Percentiles rank a stretch among this genome's conserved stretches.
phyloP scores from a whole-genome alignment of 306 rosid species.

The Inga oerstediana region DNA sequence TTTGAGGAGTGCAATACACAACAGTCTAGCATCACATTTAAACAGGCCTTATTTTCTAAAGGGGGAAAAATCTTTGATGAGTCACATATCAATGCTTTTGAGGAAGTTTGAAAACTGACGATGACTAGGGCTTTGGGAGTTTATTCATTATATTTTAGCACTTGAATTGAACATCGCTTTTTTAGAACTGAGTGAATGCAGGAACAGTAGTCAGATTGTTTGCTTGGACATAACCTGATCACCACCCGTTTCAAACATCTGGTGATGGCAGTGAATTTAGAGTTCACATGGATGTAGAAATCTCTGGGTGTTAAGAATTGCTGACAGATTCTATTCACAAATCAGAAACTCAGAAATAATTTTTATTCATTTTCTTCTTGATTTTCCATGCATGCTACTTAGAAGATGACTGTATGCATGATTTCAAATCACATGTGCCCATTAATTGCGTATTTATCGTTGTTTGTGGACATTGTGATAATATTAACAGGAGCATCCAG shows the following conservation, averaged over 20 bases:
- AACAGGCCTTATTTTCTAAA: neutral
- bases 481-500: conserved; percentile 68
- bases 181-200: conserved; percentile 3
- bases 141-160: neutral
- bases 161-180: conserved; percentile 12
- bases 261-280: neutral
- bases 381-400: neutral
- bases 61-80: neutral
- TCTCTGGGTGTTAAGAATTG: conserved; percentile 12
- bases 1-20: neutral
- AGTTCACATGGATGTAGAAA: neutral
- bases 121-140: neutral
- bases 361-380: conserved; percentile 4
- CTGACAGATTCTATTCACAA: neutral
- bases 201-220: neutral
- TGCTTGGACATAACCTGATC: conserved; percentile 9
- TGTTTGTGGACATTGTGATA: conserved; percentile 29
- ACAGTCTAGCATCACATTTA: neutral
- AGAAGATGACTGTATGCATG: neutral
- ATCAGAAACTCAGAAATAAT: neutral
- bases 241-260: neutral
- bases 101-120: neutral
- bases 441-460: conserved; percentile 12
- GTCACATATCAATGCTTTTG: neutral
- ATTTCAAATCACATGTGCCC: neutral